Percentiles rank a stretch among this genome's conserved stretches.
These are phyloP conservation scores for Eleusine coracana DNA, from an alignment of 176 grass and related monocot genomes.

Conservation along the genomic window DNA sequence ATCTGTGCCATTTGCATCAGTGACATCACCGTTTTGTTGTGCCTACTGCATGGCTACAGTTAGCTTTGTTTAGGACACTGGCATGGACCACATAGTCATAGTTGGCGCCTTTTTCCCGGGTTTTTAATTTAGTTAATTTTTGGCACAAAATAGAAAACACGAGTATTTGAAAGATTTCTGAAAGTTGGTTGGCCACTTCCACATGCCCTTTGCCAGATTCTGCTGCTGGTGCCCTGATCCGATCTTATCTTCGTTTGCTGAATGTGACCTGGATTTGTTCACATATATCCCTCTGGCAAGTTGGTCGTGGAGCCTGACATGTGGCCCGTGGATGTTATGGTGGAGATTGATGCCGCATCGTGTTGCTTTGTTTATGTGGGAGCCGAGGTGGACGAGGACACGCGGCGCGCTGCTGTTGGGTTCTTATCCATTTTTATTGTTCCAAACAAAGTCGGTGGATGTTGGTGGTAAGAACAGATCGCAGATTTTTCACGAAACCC, in stretches of 20 bases:
- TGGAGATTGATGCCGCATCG: conserved; percentile 9
- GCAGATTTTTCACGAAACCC: conserved; percentile 13
- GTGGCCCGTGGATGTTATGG: not conserved
- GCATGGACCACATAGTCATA: conserved; percentile 24
- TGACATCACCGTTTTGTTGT: conserved; percentile 39
- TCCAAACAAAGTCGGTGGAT: conserved; percentile 14
- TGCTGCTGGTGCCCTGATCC: conserved; percentile 44
- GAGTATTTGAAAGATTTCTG: not conserved
- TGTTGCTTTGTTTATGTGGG: not conserved
- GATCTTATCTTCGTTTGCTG: conserved; percentile 52
- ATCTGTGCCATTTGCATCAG: not conserved
- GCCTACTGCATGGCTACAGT: not conserved
- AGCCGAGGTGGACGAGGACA: conserved; percentile 25
- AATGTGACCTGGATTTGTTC: conserved; percentile 27
- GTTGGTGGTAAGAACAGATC: not conserved
- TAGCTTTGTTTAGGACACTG: conserved; percentile 30
- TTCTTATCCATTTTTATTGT: not conserved
- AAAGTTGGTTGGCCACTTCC: conserved; percentile 52
- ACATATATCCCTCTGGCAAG: conserved; percentile 23
- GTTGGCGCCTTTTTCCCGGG: not conserved
- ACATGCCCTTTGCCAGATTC: conserved; percentile 54
- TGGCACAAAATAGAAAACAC: not conserved
- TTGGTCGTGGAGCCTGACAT: conserved; percentile 24
- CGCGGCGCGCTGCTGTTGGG: conserved; percentile 19
- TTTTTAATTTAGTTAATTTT: not conserved